Percentiles rank a stretch among this genome's conserved stretches.
phyloP scores from a whole-genome alignment of 345 rosid species.

The Balakata baccata region DNA sequence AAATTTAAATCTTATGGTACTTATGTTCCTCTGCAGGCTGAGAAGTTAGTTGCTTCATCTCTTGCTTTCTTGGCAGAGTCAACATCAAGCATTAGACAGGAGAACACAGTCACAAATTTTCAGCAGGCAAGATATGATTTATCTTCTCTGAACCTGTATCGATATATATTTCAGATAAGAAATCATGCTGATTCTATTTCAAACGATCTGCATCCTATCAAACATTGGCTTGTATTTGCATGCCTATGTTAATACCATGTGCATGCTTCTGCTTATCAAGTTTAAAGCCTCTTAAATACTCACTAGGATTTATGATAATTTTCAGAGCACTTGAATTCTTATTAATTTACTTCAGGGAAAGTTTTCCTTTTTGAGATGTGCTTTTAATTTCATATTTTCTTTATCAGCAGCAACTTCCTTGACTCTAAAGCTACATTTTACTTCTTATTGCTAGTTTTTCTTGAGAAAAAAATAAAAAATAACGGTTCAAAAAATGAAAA shows the following conservation, averaged over 20 bases:
- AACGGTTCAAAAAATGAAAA: neutral
- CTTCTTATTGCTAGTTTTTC: neutral
- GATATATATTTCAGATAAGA: neutral
- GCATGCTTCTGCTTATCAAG: neutral
- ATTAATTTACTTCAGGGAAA: neutral
- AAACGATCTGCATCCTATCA: neutral
- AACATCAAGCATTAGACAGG: conserved; percentile 40
- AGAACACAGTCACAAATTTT: conserved; percentile 41
- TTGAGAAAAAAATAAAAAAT: neutral
- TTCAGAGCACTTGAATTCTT: neutral
- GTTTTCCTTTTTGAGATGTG: neutral
- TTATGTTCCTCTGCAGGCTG: conserved; percentile 54
- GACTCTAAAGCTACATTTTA: neutral
- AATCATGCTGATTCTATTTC: neutral
- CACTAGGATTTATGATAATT: neutral
- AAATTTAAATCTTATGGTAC: conserved; percentile 10
- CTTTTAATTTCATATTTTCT: neutral
- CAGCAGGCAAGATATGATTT: conserved; percentile 54
- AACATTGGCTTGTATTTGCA: neutral
- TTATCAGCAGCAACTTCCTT: neutral
- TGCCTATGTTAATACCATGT: neutral
- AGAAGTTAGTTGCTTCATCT: conserved; percentile 72
- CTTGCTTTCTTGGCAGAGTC: conserved; percentile 58
- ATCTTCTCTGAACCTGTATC: neutral
- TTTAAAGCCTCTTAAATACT: neutral